phyloP scores from a whole-genome alignment of 192 early-diverging fungal genomes.

The Cladochytrium replicatum region DNA sequence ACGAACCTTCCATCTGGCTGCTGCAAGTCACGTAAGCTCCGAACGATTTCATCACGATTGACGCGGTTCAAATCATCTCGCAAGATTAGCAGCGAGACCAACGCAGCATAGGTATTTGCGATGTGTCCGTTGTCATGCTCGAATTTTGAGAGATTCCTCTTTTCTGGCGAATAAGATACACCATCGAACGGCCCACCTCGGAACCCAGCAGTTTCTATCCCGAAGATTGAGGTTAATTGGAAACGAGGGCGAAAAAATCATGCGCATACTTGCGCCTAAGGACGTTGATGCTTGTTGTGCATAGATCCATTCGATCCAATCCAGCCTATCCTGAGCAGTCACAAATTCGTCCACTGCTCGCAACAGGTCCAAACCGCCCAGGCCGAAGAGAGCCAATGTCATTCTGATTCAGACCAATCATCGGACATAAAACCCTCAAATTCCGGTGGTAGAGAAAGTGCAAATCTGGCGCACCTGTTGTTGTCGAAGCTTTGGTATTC shows the following conservation, averaged over 20 bases:
- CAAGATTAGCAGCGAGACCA: constrained; percentile 65
- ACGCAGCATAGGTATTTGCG: constrained; percentile 82
- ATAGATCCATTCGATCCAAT: constrained; percentile 95
- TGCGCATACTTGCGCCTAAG: too few species aligned
- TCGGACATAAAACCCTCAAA: too few species aligned
- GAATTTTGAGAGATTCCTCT: too few species aligned
- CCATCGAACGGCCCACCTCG: too few species aligned
- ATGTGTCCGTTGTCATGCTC: constrained; percentile 23
- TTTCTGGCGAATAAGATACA: too few species aligned
- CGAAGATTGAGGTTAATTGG: too few species aligned
- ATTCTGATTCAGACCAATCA: too few species aligned
- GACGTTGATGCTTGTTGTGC: constrained; percentile 86
- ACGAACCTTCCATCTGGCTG: constrained; percentile 67
- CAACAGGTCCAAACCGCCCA: constrained; percentile 74
- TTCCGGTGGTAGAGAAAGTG: too few species aligned
- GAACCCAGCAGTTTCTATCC: too few species aligned
- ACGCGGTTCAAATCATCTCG: constrained; percentile 85
- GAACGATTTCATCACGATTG: constrained; percentile 54
- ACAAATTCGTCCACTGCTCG: constrained; percentile 48
- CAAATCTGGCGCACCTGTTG: too few species aligned
- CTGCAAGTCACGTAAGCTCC: constrained; percentile 55
- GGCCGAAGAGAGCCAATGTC: constrained; percentile 75
- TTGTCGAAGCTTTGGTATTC: too few species aligned
- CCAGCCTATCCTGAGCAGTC: constrained; percentile 40
- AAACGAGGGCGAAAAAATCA: too few species aligned